A percentile compares a stretch with the other conserved stretches of the same genome.
Conservation (phyloP, 176 grass and related monocot species). For the Bromus sterilis region DNA sequence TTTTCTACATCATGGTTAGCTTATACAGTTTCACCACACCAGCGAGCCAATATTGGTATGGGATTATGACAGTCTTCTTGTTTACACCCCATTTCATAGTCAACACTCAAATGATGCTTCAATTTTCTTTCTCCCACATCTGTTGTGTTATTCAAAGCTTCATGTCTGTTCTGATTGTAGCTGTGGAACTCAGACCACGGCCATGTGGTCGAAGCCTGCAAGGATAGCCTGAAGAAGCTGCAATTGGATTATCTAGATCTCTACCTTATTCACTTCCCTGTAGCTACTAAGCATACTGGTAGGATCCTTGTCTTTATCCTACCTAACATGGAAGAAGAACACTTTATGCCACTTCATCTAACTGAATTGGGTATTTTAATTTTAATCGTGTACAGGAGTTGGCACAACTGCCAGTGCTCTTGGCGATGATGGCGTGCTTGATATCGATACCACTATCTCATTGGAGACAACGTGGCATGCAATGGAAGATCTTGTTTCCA, state of each 20-base stretch:
- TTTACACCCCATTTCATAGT: not conserved
- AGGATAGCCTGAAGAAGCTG: slow-evolving; percentile 81
- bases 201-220: slow-evolving; percentile 81
- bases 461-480: slow-evolving; percentile 98
- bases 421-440: slow-evolving; percentile 79
- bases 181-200: slow-evolving; percentile 91
- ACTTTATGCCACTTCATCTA: not conserved
- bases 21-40: not conserved
- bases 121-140: not conserved
- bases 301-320: not conserved
- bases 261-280: slow-evolving; percentile 84
- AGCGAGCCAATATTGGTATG: not conserved
- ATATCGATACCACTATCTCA: slow-evolving; percentile 87
- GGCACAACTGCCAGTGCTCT: slow-evolving; percentile 71
- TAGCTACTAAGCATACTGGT: slow-evolving; percentile 85
- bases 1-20: not conserved
- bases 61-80: not conserved
- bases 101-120: not conserved
- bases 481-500: slow-evolving; percentile 90
- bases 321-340: not conserved
- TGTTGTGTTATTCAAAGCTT: not conserved
- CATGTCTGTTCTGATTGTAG: slow-evolving; percentile 18
- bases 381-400: slow-evolving; percentile 41
- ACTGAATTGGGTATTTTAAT: not conserved
- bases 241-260: slow-evolving; percentile 74